A percentile compares a stretch with the other conserved stretches of the same genome.
Evolutionary conservation across 176 grass and related monocot species (phyloP).

Genomic region (Phoenix dactylifera): DNA sequence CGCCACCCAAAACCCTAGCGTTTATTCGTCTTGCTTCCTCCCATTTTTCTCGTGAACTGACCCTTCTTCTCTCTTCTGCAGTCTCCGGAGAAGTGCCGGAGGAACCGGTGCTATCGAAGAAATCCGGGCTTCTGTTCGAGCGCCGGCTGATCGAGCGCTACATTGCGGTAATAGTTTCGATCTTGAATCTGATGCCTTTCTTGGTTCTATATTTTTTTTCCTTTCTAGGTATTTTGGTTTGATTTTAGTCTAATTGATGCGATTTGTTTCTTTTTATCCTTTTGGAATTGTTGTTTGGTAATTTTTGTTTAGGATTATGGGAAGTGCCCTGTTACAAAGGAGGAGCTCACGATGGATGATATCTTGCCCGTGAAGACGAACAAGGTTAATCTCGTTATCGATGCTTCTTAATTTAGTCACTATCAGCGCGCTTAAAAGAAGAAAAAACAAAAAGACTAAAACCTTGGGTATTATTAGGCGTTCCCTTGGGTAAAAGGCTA

Average conservation of each 20-base stretch:
- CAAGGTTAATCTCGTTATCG: conserved; percentile 33
- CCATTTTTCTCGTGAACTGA: neutral
- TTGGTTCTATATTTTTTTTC: too few relatives aligned
- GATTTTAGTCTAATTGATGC: too few relatives aligned
- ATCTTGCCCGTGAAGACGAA: conserved; percentile 85
- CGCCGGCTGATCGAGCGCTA: conserved; percentile 81
- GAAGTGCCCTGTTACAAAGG: conserved; percentile 92
- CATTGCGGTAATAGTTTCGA: conserved; percentile 36
- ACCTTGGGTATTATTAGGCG: too few relatives aligned
- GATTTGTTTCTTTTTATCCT: neutral
- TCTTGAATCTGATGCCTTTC: too few relatives aligned
- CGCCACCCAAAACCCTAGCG: conserved; percentile 22
- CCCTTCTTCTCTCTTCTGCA: conserved; percentile 18
- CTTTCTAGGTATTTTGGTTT: too few relatives aligned
- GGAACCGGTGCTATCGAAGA: conserved; percentile 94
- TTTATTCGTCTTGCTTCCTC: conserved; percentile 11
- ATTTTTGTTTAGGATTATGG: conserved; percentile 54
- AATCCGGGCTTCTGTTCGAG: conserved; percentile 87
- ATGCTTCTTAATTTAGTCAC: too few relatives aligned
- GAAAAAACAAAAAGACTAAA: too few relatives aligned
- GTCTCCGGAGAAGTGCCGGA: conserved; percentile 96
- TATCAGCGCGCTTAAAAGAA: too few relatives aligned
- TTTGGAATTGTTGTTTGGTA: neutral
- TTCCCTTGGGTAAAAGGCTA: too few relatives aligned
- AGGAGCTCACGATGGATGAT: conserved; percentile 82